phyloP scores from a whole-genome alignment of 768 basidiomycete species.

The Suillus subaureus region DNA sequence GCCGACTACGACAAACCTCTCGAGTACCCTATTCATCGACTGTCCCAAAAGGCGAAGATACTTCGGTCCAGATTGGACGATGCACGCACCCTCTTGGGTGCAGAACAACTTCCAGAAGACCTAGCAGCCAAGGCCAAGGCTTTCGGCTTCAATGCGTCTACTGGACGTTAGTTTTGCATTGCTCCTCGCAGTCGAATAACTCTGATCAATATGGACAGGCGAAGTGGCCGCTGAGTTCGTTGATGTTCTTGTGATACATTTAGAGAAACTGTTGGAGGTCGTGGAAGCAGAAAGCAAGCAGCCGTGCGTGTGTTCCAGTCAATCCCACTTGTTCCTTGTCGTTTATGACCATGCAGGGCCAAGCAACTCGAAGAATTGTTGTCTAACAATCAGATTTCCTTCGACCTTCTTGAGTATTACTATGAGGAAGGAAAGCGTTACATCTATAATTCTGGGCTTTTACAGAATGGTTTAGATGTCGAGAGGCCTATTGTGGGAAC shows the following conservation, averaged over 20 bases:
- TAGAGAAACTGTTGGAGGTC: constrained; percentile 2
- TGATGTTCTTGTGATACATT: background rate
- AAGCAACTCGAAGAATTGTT: background rate
- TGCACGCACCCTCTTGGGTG: background rate
- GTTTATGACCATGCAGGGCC: background rate
- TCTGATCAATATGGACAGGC: background rate
- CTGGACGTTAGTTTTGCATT: background rate
- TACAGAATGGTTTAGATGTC: background rate
- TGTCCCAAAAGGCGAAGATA: background rate
- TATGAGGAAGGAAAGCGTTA: background rate
- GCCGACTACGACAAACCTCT: background rate
- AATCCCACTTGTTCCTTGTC: background rate
- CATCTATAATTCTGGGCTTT: background rate
- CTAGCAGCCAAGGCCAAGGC: background rate
- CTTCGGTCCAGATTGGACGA: constrained; percentile 1
- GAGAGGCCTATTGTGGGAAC: background rate
- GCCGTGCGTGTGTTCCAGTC: background rate
- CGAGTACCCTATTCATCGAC: constrained; percentile 1
- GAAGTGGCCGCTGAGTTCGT: background rate
- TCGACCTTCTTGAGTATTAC: constrained; percentile 5
- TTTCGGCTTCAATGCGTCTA: background rate
- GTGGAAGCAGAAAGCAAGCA: constrained; percentile 1
- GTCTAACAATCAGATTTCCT: constrained; percentile 1
- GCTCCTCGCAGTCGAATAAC: background rate
- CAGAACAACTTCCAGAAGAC: background rate